A percentile compares a stretch with the other conserved stretches of the same genome.
These are phyloP conservation scores for Aspergillus ochraceus DNA, from an alignment of 2,329 filamentous ascomycete species.

Conservation along the genomic window DNA sequence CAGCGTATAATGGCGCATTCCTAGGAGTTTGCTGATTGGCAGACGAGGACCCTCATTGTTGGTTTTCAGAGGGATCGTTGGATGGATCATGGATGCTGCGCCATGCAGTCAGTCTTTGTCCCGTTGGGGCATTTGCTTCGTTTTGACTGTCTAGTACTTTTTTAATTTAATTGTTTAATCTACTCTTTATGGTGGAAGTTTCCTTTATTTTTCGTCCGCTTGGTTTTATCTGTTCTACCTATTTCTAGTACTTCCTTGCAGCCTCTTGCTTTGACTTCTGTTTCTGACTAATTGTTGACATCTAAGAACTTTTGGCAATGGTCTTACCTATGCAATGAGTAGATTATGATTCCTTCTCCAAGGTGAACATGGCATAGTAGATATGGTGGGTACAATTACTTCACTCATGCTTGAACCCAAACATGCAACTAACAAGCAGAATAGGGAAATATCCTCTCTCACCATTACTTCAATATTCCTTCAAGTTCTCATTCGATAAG, in stretches of 20 bases:
- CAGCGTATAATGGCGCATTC: slow-evolving; percentile 1
- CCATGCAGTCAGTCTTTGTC: slow-evolving; percentile 17
- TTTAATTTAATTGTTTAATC: background rate
- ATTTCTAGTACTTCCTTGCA: too few relatives aligned
- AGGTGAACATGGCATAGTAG: background rate
- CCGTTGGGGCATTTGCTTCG: too few relatives aligned
- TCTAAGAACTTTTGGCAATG: too few relatives aligned
- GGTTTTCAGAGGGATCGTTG: background rate
- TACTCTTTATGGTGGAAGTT: too few relatives aligned
- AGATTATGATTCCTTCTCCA: too few relatives aligned
- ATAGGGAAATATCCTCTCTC: background rate
- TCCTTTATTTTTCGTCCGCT: too few relatives aligned
- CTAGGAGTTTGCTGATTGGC: slow-evolving; percentile 5
- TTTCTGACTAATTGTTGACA: too few relatives aligned
- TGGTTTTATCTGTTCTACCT: too few relatives aligned
- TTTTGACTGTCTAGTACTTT: background rate
- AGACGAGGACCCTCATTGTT: slow-evolving; percentile 7
- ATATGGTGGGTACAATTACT: background rate
- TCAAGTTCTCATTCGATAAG: background rate
- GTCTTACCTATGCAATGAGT: too few relatives aligned
- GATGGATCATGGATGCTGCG: slow-evolving; percentile 17
- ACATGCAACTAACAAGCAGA: background rate
- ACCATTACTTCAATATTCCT: background rate
- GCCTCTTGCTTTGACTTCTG: too few relatives aligned
- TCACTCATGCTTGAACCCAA: background rate